Base-by-base conservation (phyloP, 805 yeast species). In the Saccharomyces paradoxus region DNA sequence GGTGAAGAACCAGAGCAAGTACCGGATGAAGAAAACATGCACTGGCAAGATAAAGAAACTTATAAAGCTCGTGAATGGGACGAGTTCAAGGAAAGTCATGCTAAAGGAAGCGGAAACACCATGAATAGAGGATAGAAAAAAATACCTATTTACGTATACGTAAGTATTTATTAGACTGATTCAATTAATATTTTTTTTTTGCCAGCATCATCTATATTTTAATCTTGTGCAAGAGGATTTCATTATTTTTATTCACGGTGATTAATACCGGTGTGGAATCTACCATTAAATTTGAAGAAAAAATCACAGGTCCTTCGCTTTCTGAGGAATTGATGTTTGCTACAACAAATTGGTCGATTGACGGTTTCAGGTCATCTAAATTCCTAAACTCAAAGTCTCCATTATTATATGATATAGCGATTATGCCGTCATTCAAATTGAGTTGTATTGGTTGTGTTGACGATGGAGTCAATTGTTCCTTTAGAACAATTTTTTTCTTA, bases 91-190 rank as follows among this genome's bases (percentile, higher is more conserved):
- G 99, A 94, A 58, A 81, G 81, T 2, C 83, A 89, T 66, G 86
- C 90, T 0, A 83, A 81, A 63, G 99, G 99, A 7, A 83, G 91
- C 54, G 99, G 99, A 10, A 92, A 92, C 66, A 89, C 91, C 49
- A 81, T 79, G 68, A 81, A 85, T 61, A 71, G 81, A 53, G 92
- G 92, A 41, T 62, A 32, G 29, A 29, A 14, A 55, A 26, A 22
- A 10, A 46, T 22, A 22, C 30, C 7, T 46, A 22, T 46, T 8
- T 22, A 22, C 28, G 28, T 46, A 46, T 17, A 17, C 21, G 3
- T 37, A 37, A 17, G 22, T 37, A 37, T 21, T 17, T 17, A 37
- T 37, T 37, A 5, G 37, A 31, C 17, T 4, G 17, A 14, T 13
- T 31, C 37, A 14, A 2, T 5, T 29, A 9, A 2, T 29, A 8